Evolutionary conservation across 78 protist genomes (phyloP), one percentile per base, ranked within the genome.

Genomic region (Pigoraptor vietnamica): DNA sequence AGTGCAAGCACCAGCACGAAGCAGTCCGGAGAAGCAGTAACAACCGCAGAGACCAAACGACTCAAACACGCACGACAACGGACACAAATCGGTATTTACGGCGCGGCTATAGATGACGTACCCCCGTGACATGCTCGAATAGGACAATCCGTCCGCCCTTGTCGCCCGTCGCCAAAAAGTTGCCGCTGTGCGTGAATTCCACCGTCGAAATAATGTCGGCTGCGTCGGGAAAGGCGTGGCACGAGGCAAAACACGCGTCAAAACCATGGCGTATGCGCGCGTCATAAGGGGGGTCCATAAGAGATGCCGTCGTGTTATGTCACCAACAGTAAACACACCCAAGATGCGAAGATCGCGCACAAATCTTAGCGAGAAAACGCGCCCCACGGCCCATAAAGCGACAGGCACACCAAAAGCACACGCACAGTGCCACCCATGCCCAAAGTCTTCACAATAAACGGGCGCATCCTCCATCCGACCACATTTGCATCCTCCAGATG

Each of bases 81-180:
- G 14, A 48, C n/a, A n/a, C n/a, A n/a, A n/a, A n/a, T n/a, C n/a
- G n/a, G n/a, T n/a, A n/a, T n/a, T n/a, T n/a, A n/a, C n/a, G n/a
- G n/a, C n/a, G n/a, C 67, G 14, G 29, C 67, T 14, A 48, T 48
- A 6, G 14, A 48, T 48, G 67, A 48, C 67, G 14, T 48, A 48
- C 67, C 67, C 67, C 67, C 14, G 67, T 48, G 67, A 48, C 67
- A 48, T 93, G 91, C 87, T 92, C 95, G 39, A 97, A 95, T 32
- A 97, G 81, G 2, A 97, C 97, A 34, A 97, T 96, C 40, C 97
- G 96, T 0, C 99, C 99, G 24, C 99, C 99, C 33, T 92, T 86
- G 90, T 99, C 99, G 32, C 99, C 99, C 2, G 96, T 98, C 19
- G 99, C 99, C n/a, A 99, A 89, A 92, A 87, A 97, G 38, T 97